These are phyloP conservation scores for Epichloe scottii DNA, from an alignment of 2,329 filamentous ascomycete genomes.

Conservation along the genomic window DNA sequence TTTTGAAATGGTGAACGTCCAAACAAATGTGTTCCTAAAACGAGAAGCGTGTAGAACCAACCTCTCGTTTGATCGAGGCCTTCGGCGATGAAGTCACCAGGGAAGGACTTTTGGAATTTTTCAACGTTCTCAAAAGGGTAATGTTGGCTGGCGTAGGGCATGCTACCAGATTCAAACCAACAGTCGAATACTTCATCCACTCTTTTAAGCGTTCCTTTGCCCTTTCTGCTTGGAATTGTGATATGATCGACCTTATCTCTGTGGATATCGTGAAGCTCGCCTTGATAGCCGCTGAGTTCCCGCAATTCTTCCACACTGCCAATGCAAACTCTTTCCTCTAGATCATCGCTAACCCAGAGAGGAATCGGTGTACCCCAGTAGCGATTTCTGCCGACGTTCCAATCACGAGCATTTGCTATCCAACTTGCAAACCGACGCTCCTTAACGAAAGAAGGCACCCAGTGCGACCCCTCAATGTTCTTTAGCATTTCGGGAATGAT, in stretches of 20 bases:
- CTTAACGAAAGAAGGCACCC: slow-evolving; percentile 85
- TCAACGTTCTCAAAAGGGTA: slow-evolving; percentile 87
- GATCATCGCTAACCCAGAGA: slow-evolving; percentile 82
- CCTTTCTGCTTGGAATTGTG: slow-evolving; percentile 81
- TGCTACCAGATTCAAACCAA: slow-evolving; percentile 93
- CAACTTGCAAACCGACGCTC: slow-evolving; percentile 84
- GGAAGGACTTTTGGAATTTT: slow-evolving; percentile 68
- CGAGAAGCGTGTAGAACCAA: slow-evolving; percentile 91
- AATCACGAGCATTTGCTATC: slow-evolving; percentile 84
- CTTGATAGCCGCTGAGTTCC: slow-evolving; percentile 73
- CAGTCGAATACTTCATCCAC: slow-evolving; percentile 90
- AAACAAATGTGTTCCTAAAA: slow-evolving; percentile 80
- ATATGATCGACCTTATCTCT: slow-evolving; percentile 89
- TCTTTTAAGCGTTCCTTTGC: slow-evolving; percentile 70
- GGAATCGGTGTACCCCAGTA: slow-evolving; percentile 95
- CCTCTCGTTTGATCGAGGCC: slow-evolving; percentile 87
- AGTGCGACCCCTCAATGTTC: slow-evolving; percentile 80
- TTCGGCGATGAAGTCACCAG: slow-evolving; percentile 89
- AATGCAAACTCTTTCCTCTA: slow-evolving; percentile 74
- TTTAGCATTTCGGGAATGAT: slow-evolving; percentile 81
- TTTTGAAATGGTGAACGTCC: slow-evolving; percentile 82
- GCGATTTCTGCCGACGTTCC: slow-evolving; percentile 87
- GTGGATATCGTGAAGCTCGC: slow-evolving; percentile 75
- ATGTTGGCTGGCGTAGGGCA: slow-evolving; percentile 85
- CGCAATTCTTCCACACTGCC: slow-evolving; percentile 77